A percentile compares a stretch with the other conserved stretches of the same genome.
Evolutionary conservation across 2,329 filamentous ascomycete genomes (phyloP).

Genomic region (Aaosphaeria pasadenensis): DNA sequence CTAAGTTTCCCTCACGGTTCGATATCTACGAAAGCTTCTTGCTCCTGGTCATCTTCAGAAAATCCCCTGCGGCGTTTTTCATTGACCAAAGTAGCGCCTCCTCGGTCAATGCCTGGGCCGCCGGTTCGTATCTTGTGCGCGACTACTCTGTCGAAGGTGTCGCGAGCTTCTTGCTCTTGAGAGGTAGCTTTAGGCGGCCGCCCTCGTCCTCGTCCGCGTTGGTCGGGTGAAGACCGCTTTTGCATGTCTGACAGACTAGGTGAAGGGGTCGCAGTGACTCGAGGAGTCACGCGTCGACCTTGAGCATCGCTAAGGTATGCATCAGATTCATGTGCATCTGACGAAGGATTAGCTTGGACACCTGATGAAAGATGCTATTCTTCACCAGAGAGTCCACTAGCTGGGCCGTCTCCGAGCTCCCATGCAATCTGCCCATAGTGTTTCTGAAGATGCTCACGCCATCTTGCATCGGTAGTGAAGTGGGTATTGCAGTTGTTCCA

Average conservation of each 20-base stretch:
- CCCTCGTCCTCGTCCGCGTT: slow-evolving; percentile 22
- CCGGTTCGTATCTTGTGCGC: slow-evolving; percentile 52
- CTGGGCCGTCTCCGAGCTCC: slow-evolving; percentile 59
- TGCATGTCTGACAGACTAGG: slow-evolving; percentile 25
- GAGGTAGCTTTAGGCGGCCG: slow-evolving; percentile 24
- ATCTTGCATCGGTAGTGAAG: slow-evolving; percentile 33
- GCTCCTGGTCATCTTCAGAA: slow-evolving; percentile 50
- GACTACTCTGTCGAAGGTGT: slow-evolving; percentile 45
- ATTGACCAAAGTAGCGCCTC: slow-evolving; percentile 53
- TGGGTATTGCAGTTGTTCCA: slow-evolving; percentile 44
- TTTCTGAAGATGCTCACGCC: slow-evolving; percentile 51
- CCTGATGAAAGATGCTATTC: slow-evolving; percentile 16
- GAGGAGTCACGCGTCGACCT: slow-evolving; percentile 49
- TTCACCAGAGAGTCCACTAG: slow-evolving; percentile 55
- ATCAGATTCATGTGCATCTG: slow-evolving; percentile 42
- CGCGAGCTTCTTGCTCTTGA: slow-evolving; percentile 39
- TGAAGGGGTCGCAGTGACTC: slow-evolving; percentile 33
- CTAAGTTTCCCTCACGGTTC: slow-evolving; percentile 14
- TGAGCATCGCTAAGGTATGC: slow-evolving; percentile 48
- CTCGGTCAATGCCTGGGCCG: slow-evolving; percentile 50
- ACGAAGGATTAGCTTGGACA: slow-evolving; percentile 17
- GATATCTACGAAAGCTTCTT: slow-evolving; percentile 40
- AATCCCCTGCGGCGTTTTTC: slow-evolving; percentile 50
- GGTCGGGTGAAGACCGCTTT: too few species aligned
- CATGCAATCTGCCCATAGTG: slow-evolving; percentile 57